These are phyloP conservation scores for Xylariaceae sp. DNA, from an alignment of 2,329 filamentous ascomycete genomes.

Conservation along the genomic window DNA sequence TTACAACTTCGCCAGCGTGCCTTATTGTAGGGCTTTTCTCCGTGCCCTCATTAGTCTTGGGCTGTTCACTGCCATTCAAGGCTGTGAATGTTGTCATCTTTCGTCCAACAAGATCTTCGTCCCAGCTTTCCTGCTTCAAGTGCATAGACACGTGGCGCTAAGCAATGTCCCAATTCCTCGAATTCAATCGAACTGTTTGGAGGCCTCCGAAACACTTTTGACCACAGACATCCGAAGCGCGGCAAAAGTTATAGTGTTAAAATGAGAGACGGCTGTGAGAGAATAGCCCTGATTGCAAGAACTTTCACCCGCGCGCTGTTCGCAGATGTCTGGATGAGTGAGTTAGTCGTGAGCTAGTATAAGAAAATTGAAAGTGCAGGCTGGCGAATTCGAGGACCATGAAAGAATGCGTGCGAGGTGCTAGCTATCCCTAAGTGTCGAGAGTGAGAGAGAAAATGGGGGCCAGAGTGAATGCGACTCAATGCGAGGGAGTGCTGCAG, in stretches of 20 bases:
- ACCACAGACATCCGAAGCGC: neutral
- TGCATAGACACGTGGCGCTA: conserved; percentile 24
- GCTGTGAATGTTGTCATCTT: conserved; percentile 33
- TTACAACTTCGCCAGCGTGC: conserved; percentile 25
- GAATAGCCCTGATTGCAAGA: too few species aligned
- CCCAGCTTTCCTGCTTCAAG: conserved; percentile 22
- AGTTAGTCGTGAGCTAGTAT: too few species aligned
- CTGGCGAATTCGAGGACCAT: conserved; percentile 4
- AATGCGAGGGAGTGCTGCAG: conserved; percentile 13
- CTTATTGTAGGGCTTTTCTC: conserved; percentile 24
- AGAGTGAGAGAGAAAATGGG: conserved; percentile 17
- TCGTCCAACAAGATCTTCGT: conserved; percentile 27
- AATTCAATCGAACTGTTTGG: neutral
- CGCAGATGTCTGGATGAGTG: too few species aligned
- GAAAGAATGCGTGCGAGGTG: neutral
- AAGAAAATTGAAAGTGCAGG: conserved; percentile 6
- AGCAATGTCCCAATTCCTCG: neutral
- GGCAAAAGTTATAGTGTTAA: too few species aligned
- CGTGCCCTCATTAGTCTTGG: conserved; percentile 23
- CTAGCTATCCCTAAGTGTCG: too few species aligned
- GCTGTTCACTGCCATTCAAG: conserved; percentile 31
- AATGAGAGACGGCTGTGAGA: too few species aligned
- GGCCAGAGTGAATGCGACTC: conserved; percentile 12
- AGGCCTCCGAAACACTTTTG: conserved; percentile 10
- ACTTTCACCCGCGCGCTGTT: too few species aligned